Conservation (phyloP, 2,329 filamentous ascomycete genomes). For the Myriangium duriaei region DNA sequence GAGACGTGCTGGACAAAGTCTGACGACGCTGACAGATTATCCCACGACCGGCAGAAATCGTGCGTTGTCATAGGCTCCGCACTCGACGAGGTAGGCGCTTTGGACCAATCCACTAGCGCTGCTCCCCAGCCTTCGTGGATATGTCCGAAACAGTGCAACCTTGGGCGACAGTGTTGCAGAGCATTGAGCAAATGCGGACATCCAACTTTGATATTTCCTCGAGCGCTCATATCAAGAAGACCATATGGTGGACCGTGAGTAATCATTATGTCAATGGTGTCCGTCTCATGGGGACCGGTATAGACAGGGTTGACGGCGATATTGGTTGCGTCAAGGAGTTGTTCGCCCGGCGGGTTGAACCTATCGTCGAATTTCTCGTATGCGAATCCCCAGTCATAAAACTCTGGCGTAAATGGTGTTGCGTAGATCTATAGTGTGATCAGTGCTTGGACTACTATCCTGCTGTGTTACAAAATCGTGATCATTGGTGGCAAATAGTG, state of each 20-base stretch:
- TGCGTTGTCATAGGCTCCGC: background rate
- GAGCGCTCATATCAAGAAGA: constrained; percentile 34
- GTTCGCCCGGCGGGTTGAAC: constrained; percentile 31
- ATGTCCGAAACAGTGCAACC: constrained; percentile 50
- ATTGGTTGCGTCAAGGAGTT: constrained; percentile 20
- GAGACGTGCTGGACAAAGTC: too few relatives aligned
- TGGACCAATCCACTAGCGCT: constrained; percentile 28
- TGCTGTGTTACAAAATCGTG: too few relatives aligned
- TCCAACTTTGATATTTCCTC: constrained; percentile 32
- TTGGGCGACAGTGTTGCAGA: constrained; percentile 37
- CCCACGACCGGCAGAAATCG: constrained; percentile 25
- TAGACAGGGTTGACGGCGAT: constrained; percentile 25
- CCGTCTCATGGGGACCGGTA: background rate
- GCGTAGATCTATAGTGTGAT: constrained; percentile 42
- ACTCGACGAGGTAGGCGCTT: constrained; percentile 1
- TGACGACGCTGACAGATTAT: constrained; percentile 10
- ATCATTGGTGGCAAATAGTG: too few relatives aligned
- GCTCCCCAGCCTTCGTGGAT: constrained; percentile 46
- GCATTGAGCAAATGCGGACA: constrained; percentile 44
- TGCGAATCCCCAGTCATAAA: constrained; percentile 43
- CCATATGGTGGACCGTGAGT: constrained; percentile 48
- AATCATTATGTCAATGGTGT: constrained; percentile 41
- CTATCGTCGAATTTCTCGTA: constrained; percentile 40
- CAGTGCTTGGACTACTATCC: too few relatives aligned
- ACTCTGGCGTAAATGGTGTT: constrained; percentile 43